phyloP scores from a whole-genome alignment of 176 grass and related monocot species.

The Alloteropsis semialata region DNA sequence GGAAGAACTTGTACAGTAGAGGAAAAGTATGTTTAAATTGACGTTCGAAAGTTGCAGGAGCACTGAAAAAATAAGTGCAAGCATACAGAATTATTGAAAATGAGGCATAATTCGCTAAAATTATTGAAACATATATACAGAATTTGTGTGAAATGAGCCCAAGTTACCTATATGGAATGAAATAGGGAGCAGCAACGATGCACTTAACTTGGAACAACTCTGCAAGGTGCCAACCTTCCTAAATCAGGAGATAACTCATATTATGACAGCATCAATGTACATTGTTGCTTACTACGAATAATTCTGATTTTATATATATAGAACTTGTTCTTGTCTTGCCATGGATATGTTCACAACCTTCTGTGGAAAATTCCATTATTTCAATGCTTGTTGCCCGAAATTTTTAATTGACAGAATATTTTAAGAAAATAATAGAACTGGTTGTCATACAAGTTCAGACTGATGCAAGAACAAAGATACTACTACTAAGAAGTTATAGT shows the following conservation, averaged over 20 bases:
- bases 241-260: slow-evolving; percentile 27
- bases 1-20: slow-evolving; percentile 82
- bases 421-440: neutral
- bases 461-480: slow-evolving; percentile 2
- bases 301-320: neutral
- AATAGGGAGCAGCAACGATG: slow-evolving; percentile 78
- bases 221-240: slow-evolving; percentile 98
- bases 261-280: slow-evolving; percentile 16
- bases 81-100: slow-evolving; percentile 1
- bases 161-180: slow-evolving; percentile 89
- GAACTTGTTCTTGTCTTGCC: neutral
- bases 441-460: neutral
- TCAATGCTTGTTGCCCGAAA: neutral
- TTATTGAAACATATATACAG: neutral
- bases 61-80: slow-evolving; percentile 50
- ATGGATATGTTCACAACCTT: neutral
- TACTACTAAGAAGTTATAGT: no score
- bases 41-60: slow-evolving; percentile 72
- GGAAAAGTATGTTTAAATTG: slow-evolving; percentile 67
- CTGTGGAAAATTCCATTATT: neutral
- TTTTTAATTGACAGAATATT: neutral
- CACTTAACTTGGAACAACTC: slow-evolving; percentile 82
- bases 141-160: neutral
- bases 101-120: neutral
- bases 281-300: neutral